These are phyloP conservation scores for Lentinula raphanica DNA, from an alignment of 768 basidiomycete species.

Conservation along the genomic window DNA sequence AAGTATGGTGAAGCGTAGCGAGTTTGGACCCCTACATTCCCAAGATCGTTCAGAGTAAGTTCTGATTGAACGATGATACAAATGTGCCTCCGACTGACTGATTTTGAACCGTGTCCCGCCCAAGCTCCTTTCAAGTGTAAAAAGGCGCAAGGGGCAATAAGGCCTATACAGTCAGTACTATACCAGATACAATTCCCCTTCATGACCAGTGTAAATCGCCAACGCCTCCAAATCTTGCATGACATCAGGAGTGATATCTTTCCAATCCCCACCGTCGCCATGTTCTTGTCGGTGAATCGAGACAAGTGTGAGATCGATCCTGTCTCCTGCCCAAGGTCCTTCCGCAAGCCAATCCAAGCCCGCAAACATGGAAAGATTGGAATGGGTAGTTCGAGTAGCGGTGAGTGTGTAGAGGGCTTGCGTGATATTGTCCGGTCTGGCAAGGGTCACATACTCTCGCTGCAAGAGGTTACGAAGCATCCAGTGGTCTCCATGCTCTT, in stretches of 20 bases:
- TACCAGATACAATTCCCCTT: no score
- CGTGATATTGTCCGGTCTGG: neutral
- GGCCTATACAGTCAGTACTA: no score
- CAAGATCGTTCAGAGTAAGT: no score
- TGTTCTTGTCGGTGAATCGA: neutral
- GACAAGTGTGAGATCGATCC: neutral
- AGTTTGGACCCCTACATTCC: no score
- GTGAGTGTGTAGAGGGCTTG: neutral
- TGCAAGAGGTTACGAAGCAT: neutral
- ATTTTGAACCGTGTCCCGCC: no score
- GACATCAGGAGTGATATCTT: neutral
- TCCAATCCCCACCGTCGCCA: neutral
- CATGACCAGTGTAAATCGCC: no score
- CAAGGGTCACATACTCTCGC: neutral
- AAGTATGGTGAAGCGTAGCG: no score
- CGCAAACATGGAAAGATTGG: neutral
- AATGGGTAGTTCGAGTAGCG: neutral
- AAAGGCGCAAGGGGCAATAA: no score
- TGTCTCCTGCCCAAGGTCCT: neutral
- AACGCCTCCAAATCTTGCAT: neutral
- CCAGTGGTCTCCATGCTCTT: neutral
- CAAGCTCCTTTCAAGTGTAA: no score
- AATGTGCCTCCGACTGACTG: no score
- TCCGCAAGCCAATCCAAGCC: neutral
- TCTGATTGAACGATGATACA: no score